phyloP scores from a whole-genome alignment of 768 basidiomycete species.

The Flagelloscypha sp. region DNA sequence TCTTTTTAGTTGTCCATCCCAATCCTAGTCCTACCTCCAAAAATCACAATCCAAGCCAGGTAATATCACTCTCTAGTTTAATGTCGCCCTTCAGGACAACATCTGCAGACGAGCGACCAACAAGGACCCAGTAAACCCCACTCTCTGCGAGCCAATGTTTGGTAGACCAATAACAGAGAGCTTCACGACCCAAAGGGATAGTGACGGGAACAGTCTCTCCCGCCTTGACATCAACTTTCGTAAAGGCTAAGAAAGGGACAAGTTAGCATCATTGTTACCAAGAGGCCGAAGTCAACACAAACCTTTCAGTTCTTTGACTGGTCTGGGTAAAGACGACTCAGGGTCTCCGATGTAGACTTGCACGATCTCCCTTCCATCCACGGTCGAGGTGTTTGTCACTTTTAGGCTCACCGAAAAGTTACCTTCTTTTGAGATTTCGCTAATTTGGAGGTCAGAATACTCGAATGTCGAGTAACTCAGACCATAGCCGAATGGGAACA shows the following conservation, averaged over 20 bases:
- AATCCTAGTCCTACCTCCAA: no score
- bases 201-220: conserved; percentile 33
- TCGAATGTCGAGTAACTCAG: conserved; percentile 53
- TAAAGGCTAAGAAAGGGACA: no score
- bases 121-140: conserved; percentile 35
- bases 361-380: conserved; percentile 37
- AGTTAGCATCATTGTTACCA: no score
- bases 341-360: conserved; percentile 42
- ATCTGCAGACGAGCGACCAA: conserved; percentile 39
- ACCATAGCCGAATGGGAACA: conserved; percentile 52
- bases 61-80: conserved; percentile 25
- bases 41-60: conserved; percentile 38
- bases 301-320: conserved; percentile 39
- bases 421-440: conserved; percentile 23
- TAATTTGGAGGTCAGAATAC: conserved; percentile 33
- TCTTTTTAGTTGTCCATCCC: no score
- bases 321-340: conserved; percentile 33
- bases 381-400: conserved; percentile 34
- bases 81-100: conserved; percentile 27
- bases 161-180: conserved; percentile 40
- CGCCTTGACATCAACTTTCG: conserved; percentile 35
- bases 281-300: no score
- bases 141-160: conserved; percentile 39
- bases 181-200: conserved; percentile 36
- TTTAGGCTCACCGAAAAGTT: conserved; percentile 34